Percentiles rank a stretch among this genome's conserved stretches.
These are phyloP conservation scores for Cucurbita moschata DNA, from an alignment of 306 rosid genomes.

Conservation along the genomic window DNA sequence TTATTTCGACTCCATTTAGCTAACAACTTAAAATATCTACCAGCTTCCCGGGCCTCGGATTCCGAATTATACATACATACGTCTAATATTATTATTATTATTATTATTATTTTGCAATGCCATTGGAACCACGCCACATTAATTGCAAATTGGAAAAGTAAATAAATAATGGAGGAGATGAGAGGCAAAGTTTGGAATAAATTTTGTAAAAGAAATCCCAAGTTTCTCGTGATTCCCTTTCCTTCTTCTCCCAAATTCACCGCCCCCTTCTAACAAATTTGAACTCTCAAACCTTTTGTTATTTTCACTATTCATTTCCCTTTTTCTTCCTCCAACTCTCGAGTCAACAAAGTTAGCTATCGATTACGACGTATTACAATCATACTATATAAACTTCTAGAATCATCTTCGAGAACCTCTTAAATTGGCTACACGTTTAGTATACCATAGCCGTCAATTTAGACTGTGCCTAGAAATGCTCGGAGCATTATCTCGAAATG, in stretches of 20 bases:
- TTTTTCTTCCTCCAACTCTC: neutral
- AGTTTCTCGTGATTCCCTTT: conserved; percentile 59
- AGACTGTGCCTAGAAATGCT: neutral
- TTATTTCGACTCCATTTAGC: too few relatives aligned
- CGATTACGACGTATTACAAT: neutral
- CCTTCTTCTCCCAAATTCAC: neutral
- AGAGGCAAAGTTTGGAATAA: conserved; percentile 36
- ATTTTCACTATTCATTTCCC: neutral
- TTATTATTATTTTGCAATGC: neutral
- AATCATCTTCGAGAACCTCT: neutral
- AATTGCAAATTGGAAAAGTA: conserved; percentile 3
- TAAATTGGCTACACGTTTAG: neutral
- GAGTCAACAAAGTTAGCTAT: neutral
- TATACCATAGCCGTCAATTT: neutral
- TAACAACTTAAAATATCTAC: too few relatives aligned
- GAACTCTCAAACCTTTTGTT: conserved; percentile 7
- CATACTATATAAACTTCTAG: neutral
- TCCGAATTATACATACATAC: neutral
- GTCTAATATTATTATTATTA: neutral
- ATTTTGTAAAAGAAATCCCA: conserved; percentile 25
- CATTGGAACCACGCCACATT: conserved; percentile 7
- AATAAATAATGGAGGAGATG: neutral
- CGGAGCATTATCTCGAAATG: neutral
- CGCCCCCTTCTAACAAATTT: conserved; percentile 7
- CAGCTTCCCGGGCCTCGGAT: too few relatives aligned